These are phyloP conservation scores for Microthlaspi erraticum DNA, from an alignment of 345 rosid genomes.

Conservation along the genomic window DNA sequence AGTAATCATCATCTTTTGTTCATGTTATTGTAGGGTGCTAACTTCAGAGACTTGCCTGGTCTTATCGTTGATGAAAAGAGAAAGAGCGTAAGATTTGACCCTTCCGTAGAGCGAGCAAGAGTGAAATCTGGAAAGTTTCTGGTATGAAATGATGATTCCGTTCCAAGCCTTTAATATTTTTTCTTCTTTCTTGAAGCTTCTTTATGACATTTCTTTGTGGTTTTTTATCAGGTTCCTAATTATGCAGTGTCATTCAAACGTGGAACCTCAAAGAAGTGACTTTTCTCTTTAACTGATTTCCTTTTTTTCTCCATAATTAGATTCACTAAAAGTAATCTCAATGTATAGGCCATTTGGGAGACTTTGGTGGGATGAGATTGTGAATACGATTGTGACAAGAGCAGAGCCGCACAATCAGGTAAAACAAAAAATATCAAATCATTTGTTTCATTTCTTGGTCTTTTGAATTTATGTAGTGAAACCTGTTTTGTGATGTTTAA, in stretches of 20 bases:
- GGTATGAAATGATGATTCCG: slow-evolving; percentile 32
- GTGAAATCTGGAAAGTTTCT: slow-evolving; percentile 48
- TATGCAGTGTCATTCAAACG: slow-evolving; percentile 45
- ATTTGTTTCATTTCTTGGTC: not conserved
- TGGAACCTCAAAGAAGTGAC: slow-evolving; percentile 46
- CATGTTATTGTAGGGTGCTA: slow-evolving; percentile 40
- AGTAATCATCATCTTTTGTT: not conserved
- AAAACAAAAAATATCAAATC: not conserved
- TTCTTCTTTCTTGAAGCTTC: not conserved
- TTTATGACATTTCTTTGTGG: not conserved
- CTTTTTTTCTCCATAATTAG: not conserved
- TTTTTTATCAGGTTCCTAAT: slow-evolving; percentile 47
- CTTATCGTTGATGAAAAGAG: slow-evolving; percentile 42
- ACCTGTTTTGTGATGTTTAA: not conserved
- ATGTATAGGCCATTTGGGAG: slow-evolving; percentile 51
- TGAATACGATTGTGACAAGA: slow-evolving; percentile 51
- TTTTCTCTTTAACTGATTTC: slow-evolving; percentile 7
- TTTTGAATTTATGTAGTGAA: not conserved
- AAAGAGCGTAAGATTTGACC: slow-evolving; percentile 43
- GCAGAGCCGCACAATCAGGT: slow-evolving; percentile 57
- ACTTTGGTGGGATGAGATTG: slow-evolving; percentile 50
- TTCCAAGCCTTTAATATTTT: not conserved
- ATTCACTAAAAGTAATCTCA: not conserved
- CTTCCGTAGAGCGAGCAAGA: slow-evolving; percentile 34
- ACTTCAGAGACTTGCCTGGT: slow-evolving; percentile 49